Evolutionary conservation across 2,329 filamentous ascomycete genomes (phyloP), one percentile per base, ranked within the genome.

Genomic region (Coleophoma eucalyptorum): DNA sequence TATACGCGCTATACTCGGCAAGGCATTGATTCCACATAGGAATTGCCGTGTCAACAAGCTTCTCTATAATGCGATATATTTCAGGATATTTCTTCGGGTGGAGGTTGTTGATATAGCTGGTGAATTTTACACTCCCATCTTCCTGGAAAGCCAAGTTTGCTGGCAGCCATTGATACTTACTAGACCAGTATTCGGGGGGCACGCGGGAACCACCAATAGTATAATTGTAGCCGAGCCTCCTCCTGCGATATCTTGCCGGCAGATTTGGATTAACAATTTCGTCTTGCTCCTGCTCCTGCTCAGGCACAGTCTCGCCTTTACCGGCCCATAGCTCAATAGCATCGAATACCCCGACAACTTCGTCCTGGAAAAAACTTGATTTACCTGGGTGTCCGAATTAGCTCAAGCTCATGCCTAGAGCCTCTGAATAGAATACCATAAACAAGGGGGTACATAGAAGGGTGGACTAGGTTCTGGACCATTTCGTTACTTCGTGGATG

Each of bases 391-490:
- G n/a, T n/a, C n/a, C n/a, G n/a, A n/a, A n/a, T n/a, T n/a, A n/a
- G n/a, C n/a, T n/a, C n/a, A n/a, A n/a, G 33, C 33, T 35, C 81
- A 56, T 3, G 72, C 69, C 3, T 69, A 69, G 2, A 72, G 74
- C 13, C 65, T 64, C 0, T n/a, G n/a, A n/a, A n/a, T n/a, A n/a
- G n/a, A n/a, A n/a, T n/a, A n/a, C 78, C 79, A 56, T 80, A 83
- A 1, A 80, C 62, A 0, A 87, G 64, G 0, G 84, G 82, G 55
- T 76, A 87, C 6, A 87, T 68, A 0, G 81, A 87, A 1, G 84
- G 83, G 55, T 87, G 77, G 5, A 87, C 74, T 1, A 87, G 67
- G 59, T 88, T 78, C 0, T 84, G 73, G 2, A 88, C 81, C 52
- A 74, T 75, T 1, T 69, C 64, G 32, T 81, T 68, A 0, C 78